phyloP scores from a whole-genome alignment of 495 filamentous ascomycete species.

The Chaetomidium leptoderma region DNA sequence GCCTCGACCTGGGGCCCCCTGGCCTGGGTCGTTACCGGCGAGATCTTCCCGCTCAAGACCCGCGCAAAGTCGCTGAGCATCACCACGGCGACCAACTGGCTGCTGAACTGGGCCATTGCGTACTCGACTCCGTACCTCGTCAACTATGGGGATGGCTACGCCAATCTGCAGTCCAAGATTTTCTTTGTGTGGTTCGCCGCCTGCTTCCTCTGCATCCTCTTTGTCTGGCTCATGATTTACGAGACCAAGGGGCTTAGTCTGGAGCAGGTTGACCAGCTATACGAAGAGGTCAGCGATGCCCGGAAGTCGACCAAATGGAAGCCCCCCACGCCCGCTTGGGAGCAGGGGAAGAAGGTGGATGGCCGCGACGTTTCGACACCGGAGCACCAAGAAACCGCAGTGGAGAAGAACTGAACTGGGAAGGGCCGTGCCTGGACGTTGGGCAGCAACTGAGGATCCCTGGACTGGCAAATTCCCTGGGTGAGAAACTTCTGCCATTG shows the following conservation, averaged over 20 bases:
- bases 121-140: slow-evolving; percentile 76
- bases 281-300: slow-evolving; percentile 44
- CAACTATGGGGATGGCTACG: slow-evolving; percentile 61
- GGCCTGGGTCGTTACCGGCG: slow-evolving; percentile 66
- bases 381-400: neutral
- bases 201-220: slow-evolving; percentile 67
- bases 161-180: slow-evolving; percentile 68
- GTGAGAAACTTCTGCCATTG: no score
- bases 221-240: slow-evolving; percentile 75
- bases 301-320: neutral
- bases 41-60: slow-evolving; percentile 69
- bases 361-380: neutral
- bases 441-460: no score
- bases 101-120: slow-evolving; percentile 73
- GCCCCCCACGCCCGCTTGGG: neutral
- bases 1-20: slow-evolving; percentile 72
- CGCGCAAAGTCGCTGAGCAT: slow-evolving; percentile 70
- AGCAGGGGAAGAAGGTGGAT: neutral
- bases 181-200: slow-evolving; percentile 79
- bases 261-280: slow-evolving; percentile 82
- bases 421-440: neutral
- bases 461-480: neutral
- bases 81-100: slow-evolving; percentile 70
- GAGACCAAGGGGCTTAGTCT: slow-evolving; percentile 80
- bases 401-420: neutral